Evolutionary conservation across 257 asterid genomes (phyloP).

Genomic region (Solanum dulcamara): DNA sequence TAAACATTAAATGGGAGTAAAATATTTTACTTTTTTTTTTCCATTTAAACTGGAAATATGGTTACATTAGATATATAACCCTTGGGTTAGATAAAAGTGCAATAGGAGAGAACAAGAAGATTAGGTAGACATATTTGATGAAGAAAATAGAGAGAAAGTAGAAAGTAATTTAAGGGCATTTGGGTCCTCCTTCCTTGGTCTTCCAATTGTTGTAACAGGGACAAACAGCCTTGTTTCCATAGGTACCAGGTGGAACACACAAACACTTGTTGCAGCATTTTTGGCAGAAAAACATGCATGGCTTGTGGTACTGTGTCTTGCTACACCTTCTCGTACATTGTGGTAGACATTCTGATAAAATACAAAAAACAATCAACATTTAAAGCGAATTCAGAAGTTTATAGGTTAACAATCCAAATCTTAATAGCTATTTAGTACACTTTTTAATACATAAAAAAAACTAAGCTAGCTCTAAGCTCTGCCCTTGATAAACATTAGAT

Average conservation of each 20-base stretch:
- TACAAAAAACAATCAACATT: not conserved
- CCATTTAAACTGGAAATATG: not conserved
- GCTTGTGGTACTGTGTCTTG: conserved; percentile 24
- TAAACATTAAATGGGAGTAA: not conserved
- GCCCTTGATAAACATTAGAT: not conserved
- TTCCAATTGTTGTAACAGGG: conserved; percentile 46
- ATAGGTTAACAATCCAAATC: not conserved
- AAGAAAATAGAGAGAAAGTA: not conserved
- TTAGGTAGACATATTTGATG: not conserved
- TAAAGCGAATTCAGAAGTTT: not conserved
- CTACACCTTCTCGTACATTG: conserved; percentile 37
- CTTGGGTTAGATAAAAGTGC: not conserved
- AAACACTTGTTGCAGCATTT: conserved; percentile 50
- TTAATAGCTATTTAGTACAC: not conserved
- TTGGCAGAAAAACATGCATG: conserved; percentile 42
- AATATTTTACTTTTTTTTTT: not conserved
- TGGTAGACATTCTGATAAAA: conserved; percentile 19
- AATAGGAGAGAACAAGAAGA: not conserved
- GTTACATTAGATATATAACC: not conserved
- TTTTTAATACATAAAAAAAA: not conserved
- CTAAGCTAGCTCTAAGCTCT: not conserved
- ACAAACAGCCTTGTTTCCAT: conserved; percentile 39
- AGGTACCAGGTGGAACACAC: conserved; percentile 63
- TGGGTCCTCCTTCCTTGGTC: conserved; percentile 55
- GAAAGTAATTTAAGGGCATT: conserved; percentile 26